A percentile compares a stretch with the other conserved stretches of the same genome.
These are phyloP conservation scores for Cladosporium sp. DNA, from an alignment of 2,329 filamentous ascomycete species.

Conservation along the genomic window DNA sequence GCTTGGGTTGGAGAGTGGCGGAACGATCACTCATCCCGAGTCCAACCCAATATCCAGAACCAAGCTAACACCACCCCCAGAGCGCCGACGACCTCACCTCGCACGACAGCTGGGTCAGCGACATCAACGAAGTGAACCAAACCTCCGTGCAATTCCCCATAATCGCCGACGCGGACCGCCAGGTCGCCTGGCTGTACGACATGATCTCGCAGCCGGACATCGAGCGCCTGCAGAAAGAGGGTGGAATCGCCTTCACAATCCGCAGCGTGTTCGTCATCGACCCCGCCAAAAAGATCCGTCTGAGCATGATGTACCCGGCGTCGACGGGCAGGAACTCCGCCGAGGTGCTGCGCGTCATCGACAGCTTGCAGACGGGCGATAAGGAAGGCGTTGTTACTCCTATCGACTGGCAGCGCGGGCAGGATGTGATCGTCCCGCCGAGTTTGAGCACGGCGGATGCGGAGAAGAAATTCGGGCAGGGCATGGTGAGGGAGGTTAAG, in stretches of 20 bases:
- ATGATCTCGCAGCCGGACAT: conserved; percentile 39
- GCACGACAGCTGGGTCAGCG: conserved; percentile 86
- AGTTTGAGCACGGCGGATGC: conserved; percentile 79
- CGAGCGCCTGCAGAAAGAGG: conserved; percentile 30
- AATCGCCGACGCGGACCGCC: conserved; percentile 47
- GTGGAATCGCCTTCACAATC: conserved; percentile 79
- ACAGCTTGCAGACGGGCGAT: conserved; percentile 64
- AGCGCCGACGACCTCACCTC: conserved; percentile 77
- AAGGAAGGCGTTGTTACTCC: conserved; percentile 66
- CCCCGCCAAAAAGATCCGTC: conserved; percentile 86
- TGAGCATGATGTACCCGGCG: conserved; percentile 89
- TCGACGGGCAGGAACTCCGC: conserved; percentile 67
- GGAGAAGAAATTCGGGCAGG: conserved; percentile 77
- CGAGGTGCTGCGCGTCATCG: conserved; percentile 56
- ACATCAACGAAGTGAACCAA: conserved; percentile 51
- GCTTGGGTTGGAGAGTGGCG: no score
- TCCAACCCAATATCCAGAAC: no score
- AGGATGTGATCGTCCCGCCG: conserved; percentile 90
- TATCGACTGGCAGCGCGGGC: conserved; percentile 83
- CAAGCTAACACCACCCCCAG: no score
- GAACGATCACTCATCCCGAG: no score
- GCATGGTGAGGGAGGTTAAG: conserved; percentile 53
- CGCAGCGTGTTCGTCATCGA: conserved; percentile 94
- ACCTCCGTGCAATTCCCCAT: conserved; percentile 47
- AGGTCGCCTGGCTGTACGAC: conserved; percentile 47